These are phyloP conservation scores for Kodamaea lidongshanica DNA, from an alignment of 805 yeast genomes.

Conservation along the genomic window DNA sequence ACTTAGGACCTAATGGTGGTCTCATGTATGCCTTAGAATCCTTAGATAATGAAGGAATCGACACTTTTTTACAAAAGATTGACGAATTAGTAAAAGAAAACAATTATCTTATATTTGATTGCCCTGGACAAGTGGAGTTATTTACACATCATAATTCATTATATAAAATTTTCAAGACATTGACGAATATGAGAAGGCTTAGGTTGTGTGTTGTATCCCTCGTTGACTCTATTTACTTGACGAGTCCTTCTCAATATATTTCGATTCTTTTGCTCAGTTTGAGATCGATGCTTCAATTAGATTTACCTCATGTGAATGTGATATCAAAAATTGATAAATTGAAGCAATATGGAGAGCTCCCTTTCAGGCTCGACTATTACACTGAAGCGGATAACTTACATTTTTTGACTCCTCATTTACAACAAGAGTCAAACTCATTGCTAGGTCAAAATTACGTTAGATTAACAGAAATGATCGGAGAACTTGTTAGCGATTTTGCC, in stretches of 20 bases:
- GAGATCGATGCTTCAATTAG: slow-evolving; percentile 88
- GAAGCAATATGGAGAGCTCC: slow-evolving; percentile 69
- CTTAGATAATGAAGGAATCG: slow-evolving; percentile 39
- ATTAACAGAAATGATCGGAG: slow-evolving; percentile 72
- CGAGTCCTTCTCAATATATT: slow-evolving; percentile 84
- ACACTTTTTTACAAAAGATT: slow-evolving; percentile 52
- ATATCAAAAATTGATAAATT: slow-evolving; percentile 85
- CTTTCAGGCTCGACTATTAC: slow-evolving; percentile 78
- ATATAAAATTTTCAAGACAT: slow-evolving; percentile 54
- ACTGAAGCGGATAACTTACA: slow-evolving; percentile 86
- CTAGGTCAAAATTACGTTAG: slow-evolving; percentile 56
- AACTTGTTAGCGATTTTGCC: slow-evolving; percentile 79
- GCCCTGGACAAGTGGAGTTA: slow-evolving; percentile 95
- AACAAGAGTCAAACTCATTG: slow-evolving; percentile 63
- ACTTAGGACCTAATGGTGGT: slow-evolving; percentile 87
- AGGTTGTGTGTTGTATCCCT: slow-evolving; percentile 80
- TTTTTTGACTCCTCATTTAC: slow-evolving; percentile 60
- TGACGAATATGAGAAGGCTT: slow-evolving; percentile 53
- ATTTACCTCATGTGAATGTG: slow-evolving; percentile 89
- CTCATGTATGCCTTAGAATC: slow-evolving; percentile 74
- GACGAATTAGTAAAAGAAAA: slow-evolving; percentile 45
- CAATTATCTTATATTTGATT: slow-evolving; percentile 73
- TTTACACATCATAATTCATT: slow-evolving; percentile 85
- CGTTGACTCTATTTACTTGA: slow-evolving; percentile 74
- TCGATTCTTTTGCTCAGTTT: slow-evolving; percentile 74